phyloP scores from a whole-genome alignment of 257 asterid species.

The Schizonepeta tenuifolia region DNA sequence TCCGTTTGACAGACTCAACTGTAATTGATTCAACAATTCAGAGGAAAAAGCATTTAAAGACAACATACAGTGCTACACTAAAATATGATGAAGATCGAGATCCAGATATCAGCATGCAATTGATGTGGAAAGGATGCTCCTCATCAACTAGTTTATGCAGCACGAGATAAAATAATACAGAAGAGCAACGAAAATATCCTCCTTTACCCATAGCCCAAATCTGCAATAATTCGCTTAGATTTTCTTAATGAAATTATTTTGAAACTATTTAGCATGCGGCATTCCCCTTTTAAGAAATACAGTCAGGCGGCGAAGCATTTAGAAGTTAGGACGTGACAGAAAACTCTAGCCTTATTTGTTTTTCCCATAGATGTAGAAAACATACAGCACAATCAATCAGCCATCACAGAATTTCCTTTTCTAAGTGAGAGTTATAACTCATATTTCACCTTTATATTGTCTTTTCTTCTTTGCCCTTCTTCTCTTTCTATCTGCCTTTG shows the following conservation, averaged over 20 bases:
- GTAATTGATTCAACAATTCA: slow-evolving; percentile 35
- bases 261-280: not conserved
- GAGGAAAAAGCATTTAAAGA: not conserved
- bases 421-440: not conserved
- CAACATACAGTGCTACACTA: not conserved
- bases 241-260: not conserved
- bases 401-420: not conserved
- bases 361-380: not conserved
- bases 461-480: slow-evolving; percentile 94
- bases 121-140: slow-evolving; percentile 5
- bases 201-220: not conserved
- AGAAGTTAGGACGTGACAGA: not conserved
- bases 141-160: no score
- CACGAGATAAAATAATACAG: not conserved
- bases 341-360: not conserved
- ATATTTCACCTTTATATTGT: slow-evolving; percentile 66
- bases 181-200: not conserved
- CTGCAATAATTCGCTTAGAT: not conserved
- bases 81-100: slow-evolving; percentile 2
- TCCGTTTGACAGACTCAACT: slow-evolving; percentile 60
- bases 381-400: slow-evolving; percentile 4
- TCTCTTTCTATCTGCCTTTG: slow-evolving; percentile 83
- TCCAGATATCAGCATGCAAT: slow-evolving; percentile 7
- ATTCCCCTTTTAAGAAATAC: not conserved
- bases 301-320: not conserved